phyloP scores from a whole-genome alignment of 140 eudicot genomes.

The Cichorium intybus region DNA sequence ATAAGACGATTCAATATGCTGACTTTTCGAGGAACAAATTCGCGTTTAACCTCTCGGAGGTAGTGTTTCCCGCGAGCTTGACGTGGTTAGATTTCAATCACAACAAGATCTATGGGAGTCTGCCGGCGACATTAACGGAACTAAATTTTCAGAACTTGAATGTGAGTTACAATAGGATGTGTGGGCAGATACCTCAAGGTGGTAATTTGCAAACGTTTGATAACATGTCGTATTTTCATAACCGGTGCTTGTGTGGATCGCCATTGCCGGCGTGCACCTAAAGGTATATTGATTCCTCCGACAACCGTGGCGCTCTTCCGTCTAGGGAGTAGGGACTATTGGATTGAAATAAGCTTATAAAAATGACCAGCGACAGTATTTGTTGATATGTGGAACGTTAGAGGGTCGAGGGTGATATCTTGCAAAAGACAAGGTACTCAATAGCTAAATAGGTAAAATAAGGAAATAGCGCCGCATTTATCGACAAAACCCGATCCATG shows the following conservation, averaged over 20 bases:
- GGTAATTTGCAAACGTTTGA: constrained; percentile 44
- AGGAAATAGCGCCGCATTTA: background rate
- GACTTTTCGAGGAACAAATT: constrained; percentile 48
- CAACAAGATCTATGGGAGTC: constrained; percentile 48
- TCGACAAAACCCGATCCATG: background rate
- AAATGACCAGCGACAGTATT: too few species aligned
- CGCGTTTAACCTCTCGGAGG: constrained; percentile 40
- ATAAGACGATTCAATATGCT: constrained; percentile 27
- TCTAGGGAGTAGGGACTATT: background rate
- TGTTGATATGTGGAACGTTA: too few species aligned
- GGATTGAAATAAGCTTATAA: background rate
- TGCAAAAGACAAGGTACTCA: constrained; percentile 2
- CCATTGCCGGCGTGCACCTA: constrained; percentile 53
- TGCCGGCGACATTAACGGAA: constrained; percentile 34
- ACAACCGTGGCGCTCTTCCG: background rate
- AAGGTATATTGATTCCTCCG: background rate
- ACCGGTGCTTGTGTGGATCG: constrained; percentile 64
- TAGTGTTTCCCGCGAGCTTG: constrained; percentile 41
- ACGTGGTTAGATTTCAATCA: constrained; percentile 48
- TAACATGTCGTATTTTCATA: constrained; percentile 38
- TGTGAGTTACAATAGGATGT: constrained; percentile 66
- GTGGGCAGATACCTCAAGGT: constrained; percentile 68
- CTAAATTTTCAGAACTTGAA: constrained; percentile 33
- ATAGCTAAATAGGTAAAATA: background rate
- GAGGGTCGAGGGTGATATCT: background rate